A percentile compares a stretch with the other conserved stretches of the same genome.
phyloP scores from a whole-genome alignment of 164 flowering plant species.

The Vitis cinerea region DNA sequence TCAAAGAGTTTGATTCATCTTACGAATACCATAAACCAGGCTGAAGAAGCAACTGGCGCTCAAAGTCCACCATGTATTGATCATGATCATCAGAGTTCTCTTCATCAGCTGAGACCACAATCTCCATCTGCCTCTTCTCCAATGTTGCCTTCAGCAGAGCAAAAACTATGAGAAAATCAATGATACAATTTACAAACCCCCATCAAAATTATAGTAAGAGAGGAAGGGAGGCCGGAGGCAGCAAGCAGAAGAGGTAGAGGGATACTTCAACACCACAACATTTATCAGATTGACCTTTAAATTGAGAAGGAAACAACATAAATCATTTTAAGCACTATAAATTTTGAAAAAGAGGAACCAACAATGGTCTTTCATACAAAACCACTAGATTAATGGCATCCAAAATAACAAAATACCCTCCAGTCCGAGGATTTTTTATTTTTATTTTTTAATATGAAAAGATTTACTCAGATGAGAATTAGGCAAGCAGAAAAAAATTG shows the following conservation, averaged over 20 bases:
- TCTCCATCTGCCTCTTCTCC: conserved; percentile 34
- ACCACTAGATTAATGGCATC: background rate
- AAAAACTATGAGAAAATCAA: background rate
- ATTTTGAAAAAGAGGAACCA: no score
- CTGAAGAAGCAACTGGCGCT: conserved; percentile 51
- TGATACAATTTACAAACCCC: background rate
- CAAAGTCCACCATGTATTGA: conserved; percentile 38
- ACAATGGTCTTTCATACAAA: no score
- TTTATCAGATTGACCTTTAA: no score
- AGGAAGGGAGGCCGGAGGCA: no score
- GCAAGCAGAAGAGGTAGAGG: no score
- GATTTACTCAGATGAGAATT: background rate
- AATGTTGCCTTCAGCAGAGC: conserved; percentile 33
- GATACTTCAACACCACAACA: no score
- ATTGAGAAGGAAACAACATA: no score
- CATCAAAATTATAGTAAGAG: no score
- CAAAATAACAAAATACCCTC: background rate
- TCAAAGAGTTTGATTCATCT: conserved; percentile 25
- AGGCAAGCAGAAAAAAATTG: background rate
- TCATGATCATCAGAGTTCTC: conserved; percentile 27
- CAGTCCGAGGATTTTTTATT: background rate
- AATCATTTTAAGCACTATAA: no score
- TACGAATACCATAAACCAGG: conserved; percentile 68
- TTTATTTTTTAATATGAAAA: background rate
- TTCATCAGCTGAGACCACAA: conserved; percentile 24